These are phyloP conservation scores for Serendipita sp. DNA, from an alignment of 768 basidiomycete genomes.

Conservation along the genomic window DNA sequence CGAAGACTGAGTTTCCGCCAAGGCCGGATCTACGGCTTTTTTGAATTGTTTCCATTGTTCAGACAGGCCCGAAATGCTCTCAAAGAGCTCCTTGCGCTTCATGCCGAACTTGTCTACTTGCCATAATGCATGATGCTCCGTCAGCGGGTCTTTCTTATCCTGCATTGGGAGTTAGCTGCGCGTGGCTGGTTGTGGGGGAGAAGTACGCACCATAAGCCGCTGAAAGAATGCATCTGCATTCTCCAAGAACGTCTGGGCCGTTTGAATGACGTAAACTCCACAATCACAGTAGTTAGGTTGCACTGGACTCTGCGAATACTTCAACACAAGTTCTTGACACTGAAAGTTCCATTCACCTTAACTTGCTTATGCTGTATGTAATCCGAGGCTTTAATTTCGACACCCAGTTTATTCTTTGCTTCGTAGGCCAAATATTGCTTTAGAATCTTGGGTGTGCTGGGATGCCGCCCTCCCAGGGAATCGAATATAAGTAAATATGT, in stretches of 20 bases:
- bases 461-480: constrained; percentile 66
- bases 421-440: constrained; percentile 56
- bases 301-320: constrained; percentile 50
- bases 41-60: background rate
- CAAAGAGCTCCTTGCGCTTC: background rate
- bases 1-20: background rate
- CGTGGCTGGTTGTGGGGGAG: background rate
- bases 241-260: constrained; percentile 58
- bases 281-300: constrained; percentile 90
- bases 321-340: background rate
- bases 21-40: background rate
- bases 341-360: constrained; percentile 25
- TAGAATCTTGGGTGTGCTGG: constrained; percentile 44
- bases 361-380: constrained; percentile 35
- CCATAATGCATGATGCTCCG: background rate
- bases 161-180: background rate
- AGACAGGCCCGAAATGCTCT: background rate
- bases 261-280: constrained; percentile 82
- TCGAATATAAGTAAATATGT: constrained; percentile 81
- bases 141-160: background rate
- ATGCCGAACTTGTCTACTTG: background rate
- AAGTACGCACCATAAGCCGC: constrained; percentile 27
- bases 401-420: constrained; percentile 52
- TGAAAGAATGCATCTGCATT: constrained; percentile 38
- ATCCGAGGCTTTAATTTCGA: constrained; percentile 20